Evolutionary conservation across 257 asterid species (phyloP), one percentile per base, ranked within the genome.

Genomic region (Solanum peruvianum): DNA sequence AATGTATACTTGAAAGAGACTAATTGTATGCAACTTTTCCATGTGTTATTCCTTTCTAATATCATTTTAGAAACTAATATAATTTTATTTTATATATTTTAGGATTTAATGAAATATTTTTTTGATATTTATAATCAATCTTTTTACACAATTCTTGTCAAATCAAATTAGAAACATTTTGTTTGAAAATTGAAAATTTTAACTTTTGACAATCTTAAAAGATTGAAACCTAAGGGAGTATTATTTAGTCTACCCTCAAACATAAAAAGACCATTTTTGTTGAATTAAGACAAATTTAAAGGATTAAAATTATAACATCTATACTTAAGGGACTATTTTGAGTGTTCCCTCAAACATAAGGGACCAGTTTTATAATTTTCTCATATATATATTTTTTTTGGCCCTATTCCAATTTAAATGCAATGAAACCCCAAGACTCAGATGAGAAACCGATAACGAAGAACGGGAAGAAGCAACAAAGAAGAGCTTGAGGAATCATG

Each of bases 231-330:
- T 13, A 3, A 21, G 31, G 29, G 29, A 23, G 29, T 62, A 4
- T 35, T 64, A 47, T 11, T 64, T 23, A n/a, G 6, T 6, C 35
- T 6, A 12, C 13, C 72, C 72, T 64, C 35, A 25, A 66, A 25
- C 2, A 66, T 66, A 25, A 12, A 6, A 12, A 18, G 29, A 62
- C 35, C 39, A 27, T 27, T 27, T 66, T 67, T 25, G 9, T 25
- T 6, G 6, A 67, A 0, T 13, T 27, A 8, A 13, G 11, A 1
- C 8, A 67, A 67, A 67, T 0, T 13, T 0, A 67, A 13, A 13
- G 39, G 1, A 27, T 16, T 5, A 27, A 67, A 27, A 13, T 1
- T 27, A 6, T 27, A 6, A 67, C 14, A 7, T 67, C 0, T 67
- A 27, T 27, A 67, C 21, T 15, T 31, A 29, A 31, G 23, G 4